Evolutionary conservation across 176 grass and related monocot species (phyloP).

Genomic region (Phyllostachys edulis): DNA sequence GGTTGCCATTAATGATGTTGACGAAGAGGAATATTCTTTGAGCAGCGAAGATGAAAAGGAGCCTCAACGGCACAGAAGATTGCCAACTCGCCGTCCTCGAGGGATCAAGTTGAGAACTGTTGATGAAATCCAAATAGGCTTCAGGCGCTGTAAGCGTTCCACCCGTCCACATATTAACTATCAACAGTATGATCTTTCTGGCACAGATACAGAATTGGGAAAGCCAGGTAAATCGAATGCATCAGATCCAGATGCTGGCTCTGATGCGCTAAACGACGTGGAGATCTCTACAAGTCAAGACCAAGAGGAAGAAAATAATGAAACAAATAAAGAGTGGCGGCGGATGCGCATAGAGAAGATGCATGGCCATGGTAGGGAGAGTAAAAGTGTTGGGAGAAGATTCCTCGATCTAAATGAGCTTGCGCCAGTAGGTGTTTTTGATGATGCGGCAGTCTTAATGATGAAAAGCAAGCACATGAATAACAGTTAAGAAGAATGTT

Average conservation of each 20-base stretch:
- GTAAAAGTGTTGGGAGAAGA: constrained; percentile 26
- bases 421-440: constrained; percentile 47
- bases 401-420: constrained; percentile 75
- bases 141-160: constrained; percentile 72
- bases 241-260: constrained; percentile 52
- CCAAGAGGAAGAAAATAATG: constrained; percentile 47
- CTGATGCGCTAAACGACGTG: constrained; percentile 33
- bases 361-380: constrained; percentile 32
- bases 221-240: constrained; percentile 43
- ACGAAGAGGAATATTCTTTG: constrained; percentile 56
- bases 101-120: constrained; percentile 49
- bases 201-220: constrained; percentile 48
- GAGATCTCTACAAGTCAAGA: constrained; percentile 63
- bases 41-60: constrained; percentile 62
- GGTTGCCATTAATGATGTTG: constrained; percentile 41
- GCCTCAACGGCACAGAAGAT: constrained; percentile 38
- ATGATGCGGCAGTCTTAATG: constrained; percentile 36
- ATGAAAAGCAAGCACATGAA: constrained; percentile 51
- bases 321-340: constrained; percentile 47
- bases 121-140: constrained; percentile 61
- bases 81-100: constrained; percentile 40
- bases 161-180: constrained; percentile 60
- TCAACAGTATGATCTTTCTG: constrained; percentile 55
- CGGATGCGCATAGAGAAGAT: constrained; percentile 34
- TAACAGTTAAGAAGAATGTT: constrained; percentile 37